These are phyloP conservation scores for Esteya vermicola DNA, from an alignment of 2,329 filamentous ascomycete genomes.

Conservation along the genomic window DNA sequence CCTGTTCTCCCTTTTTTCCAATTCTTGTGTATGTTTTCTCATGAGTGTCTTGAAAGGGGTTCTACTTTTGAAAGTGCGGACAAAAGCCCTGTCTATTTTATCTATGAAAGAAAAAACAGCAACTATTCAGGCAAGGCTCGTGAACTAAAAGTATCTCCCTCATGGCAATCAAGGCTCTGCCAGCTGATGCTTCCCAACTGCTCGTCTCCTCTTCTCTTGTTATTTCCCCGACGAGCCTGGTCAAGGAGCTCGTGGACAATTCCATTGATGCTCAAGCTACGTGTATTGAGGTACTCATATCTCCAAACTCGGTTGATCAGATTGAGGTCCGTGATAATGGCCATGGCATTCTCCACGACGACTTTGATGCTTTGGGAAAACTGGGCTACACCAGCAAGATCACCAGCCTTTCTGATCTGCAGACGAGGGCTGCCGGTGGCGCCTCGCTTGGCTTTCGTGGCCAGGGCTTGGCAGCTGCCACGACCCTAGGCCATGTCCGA, in stretches of 20 bases:
- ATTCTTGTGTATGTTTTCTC: no score
- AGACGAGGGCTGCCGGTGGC: constrained; percentile 29
- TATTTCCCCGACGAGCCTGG: constrained; percentile 41
- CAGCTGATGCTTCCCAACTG: constrained; percentile 33
- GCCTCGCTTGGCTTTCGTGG: constrained; percentile 62
- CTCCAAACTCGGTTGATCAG: constrained; percentile 51
- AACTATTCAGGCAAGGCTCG: no score
- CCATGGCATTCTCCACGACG: constrained; percentile 48
- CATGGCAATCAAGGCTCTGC: constrained; percentile 37
- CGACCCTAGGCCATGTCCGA: constrained; percentile 41
- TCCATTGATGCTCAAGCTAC: constrained; percentile 58
- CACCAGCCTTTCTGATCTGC: constrained; percentile 46
- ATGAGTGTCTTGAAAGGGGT: no score
- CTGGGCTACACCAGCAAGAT: constrained; percentile 66
- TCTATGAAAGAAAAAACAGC: no score
- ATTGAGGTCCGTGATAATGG: constrained; percentile 64
- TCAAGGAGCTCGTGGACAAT: constrained; percentile 71
- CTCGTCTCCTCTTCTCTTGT: constrained; percentile 49
- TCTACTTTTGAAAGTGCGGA: no score
- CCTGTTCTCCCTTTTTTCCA: no score
- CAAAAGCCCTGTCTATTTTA: no score
- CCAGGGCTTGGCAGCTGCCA: constrained; percentile 54
- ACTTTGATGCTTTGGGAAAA: constrained; percentile 48
- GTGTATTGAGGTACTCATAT: constrained; percentile 48
- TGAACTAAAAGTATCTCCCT: no score